Conservation (phyloP, 1,284 basidiomycete species). For the Ustilago curta region DNA sequence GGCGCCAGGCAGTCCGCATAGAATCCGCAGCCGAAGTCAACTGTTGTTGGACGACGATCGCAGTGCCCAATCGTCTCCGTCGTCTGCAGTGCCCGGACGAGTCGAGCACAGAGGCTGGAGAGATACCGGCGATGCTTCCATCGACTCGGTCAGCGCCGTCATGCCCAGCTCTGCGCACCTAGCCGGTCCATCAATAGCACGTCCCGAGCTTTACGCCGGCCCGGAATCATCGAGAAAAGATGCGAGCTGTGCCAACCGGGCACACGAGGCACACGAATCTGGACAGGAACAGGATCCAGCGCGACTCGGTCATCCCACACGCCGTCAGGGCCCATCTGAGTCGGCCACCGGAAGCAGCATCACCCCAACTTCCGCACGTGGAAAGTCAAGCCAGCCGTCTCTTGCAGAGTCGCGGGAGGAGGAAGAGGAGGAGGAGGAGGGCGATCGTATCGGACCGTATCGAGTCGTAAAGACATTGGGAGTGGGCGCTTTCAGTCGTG, state of each 20-base stretch:
- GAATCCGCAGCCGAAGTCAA: constrained; percentile 24
- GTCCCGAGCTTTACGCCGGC: constrained; percentile 13
- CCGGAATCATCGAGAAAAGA: background rate
- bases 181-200: constrained; percentile 16
- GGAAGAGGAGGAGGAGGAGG: constrained; percentile 62
- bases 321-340: constrained; percentile 34
- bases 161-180: constrained; percentile 14
- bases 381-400: constrained; percentile 7
- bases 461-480: constrained; percentile 59
- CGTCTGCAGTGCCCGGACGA: constrained; percentile 22
- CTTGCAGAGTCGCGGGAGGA: constrained; percentile 44
- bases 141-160: constrained; percentile 21
- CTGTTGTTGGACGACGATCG: constrained; percentile 42
- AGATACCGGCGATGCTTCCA: constrained; percentile 34
- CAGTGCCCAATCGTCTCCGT: constrained; percentile 38
- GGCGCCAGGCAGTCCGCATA: constrained; percentile 34
- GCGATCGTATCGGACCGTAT: constrained; percentile 57
- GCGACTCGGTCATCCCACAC: constrained; percentile 10
- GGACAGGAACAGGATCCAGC: constrained; percentile 13
- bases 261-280: background rate
- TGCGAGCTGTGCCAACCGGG: background rate
- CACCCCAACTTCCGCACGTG: constrained; percentile 16
- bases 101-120: constrained; percentile 27
- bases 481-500: constrained; percentile 66
- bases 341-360: constrained; percentile 39